phyloP scores from a whole-genome alignment of 2,329 filamentous ascomycete genomes.

The Talaromyces sp. region DNA sequence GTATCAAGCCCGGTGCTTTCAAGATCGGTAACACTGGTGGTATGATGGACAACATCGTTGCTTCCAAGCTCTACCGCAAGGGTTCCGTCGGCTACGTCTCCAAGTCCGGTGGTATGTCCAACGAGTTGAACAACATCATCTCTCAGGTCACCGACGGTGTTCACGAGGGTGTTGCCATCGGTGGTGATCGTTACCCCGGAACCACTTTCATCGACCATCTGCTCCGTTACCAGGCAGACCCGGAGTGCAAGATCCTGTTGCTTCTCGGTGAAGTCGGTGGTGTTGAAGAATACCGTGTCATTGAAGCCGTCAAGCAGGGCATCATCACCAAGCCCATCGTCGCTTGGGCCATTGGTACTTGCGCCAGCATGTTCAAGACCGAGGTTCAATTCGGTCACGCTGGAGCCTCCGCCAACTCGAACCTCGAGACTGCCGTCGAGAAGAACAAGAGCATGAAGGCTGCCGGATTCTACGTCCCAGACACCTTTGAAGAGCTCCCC shows the following conservation, averaged over 20 bases:
- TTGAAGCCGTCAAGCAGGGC: slow-evolving; percentile 93
- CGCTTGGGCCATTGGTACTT: slow-evolving; percentile 98
- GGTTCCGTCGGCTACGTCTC: slow-evolving; percentile 98
- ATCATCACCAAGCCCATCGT: slow-evolving; percentile 97
- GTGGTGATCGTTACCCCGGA: slow-evolving; percentile 96
- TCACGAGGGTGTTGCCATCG: slow-evolving; percentile 98
- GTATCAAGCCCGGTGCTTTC: slow-evolving; percentile 98
- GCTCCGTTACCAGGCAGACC: slow-evolving; percentile 91
- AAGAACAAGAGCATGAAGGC: slow-evolving; percentile 98
- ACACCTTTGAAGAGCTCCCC: slow-evolving; percentile 96
- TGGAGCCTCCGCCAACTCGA: slow-evolving; percentile 97
- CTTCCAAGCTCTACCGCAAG: slow-evolving; percentile 99
- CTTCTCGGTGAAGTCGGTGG: slow-evolving; percentile 97
- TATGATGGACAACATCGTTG: slow-evolving; percentile 99
- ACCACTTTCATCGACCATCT: slow-evolving; percentile 99
- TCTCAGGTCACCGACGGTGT: slow-evolving; percentile 95
- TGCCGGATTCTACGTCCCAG: slow-evolving; percentile 87
- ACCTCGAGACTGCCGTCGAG: slow-evolving; percentile 90
- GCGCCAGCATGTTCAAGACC: slow-evolving; percentile 99
- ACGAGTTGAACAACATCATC: slow-evolving; percentile 99
- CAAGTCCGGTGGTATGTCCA: slow-evolving; percentile 99
- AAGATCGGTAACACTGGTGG: slow-evolving; percentile 99
- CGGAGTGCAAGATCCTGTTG: slow-evolving; percentile 94
- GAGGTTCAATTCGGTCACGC: slow-evolving; percentile 99
- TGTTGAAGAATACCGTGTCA: slow-evolving; percentile 99